Evolutionary conservation across 345 rosid genomes (phyloP), one percentile per base, ranked within the genome.

Genomic region (Brassica cretica): DNA sequence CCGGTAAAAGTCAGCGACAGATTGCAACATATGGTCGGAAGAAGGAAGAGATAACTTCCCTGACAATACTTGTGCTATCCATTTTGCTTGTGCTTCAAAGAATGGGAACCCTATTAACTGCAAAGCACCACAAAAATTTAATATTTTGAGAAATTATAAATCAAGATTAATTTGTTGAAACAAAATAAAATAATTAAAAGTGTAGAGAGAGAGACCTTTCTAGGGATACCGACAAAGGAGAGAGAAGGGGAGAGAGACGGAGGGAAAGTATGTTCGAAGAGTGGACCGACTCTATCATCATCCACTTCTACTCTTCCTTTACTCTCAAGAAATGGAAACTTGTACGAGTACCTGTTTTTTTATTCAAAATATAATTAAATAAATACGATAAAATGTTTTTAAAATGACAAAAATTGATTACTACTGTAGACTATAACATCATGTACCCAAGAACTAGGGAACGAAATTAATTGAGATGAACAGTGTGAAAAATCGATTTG

Each of bases 51-150:
- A 80, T 82, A 81, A 87, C 83, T 91, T 92, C 68, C 95, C 98
- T 2, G 90, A 84, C 75, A 94, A 87, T 14, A 90, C 85, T 76
- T 89, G 90, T 15, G 97, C 90, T 37, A 94, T 85, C 97, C 97
- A 94, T 81, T 76, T 90, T 76, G 93, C 98, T 92, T 94, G 98
- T 21, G 96, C 85, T 81, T 94, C 98, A 73, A 91, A 92, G 87
- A 94, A 94, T 55, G 96, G 96, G 80, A 92, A 92, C 75, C 96
- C 98, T 78, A 94, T 89, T 35, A 94, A 39, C 98, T 92, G 89
- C 82, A 74, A 27, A 21, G 39, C 60, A 64, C 63, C 56, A 14
- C n/a, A 7, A 7, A 37, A 37, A 37, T 0, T 1, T 1, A 49
- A n/a, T 49, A 15, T 53, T 6, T 53, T 53, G 21, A 53, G 9